Percentiles rank a stretch among this genome's conserved stretches.
Conservation (phyloP, 352 stramenopile genomes). For the Globisporangium abappressorium region DNA sequence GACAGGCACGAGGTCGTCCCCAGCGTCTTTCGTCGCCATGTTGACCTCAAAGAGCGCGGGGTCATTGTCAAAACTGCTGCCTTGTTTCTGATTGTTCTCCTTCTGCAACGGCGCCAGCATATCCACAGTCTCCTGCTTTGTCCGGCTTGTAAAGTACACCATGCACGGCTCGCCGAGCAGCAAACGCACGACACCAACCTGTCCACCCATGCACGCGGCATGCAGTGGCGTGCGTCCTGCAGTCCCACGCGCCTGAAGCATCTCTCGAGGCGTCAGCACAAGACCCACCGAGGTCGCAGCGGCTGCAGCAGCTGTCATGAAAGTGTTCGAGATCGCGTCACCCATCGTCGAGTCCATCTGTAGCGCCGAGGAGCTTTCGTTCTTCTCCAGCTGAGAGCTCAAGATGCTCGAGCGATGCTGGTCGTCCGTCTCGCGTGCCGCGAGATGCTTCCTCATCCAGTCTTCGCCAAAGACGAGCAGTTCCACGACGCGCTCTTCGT, state of each 20-base stretch:
- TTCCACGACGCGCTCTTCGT: constrained; percentile 80
- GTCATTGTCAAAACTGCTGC: background rate
- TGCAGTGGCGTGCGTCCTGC: constrained; percentile 63
- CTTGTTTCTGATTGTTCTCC: constrained; percentile 12
- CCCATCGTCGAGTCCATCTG: background rate
- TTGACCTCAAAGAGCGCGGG: constrained; percentile 35
- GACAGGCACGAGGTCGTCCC: constrained; percentile 35
- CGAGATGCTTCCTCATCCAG: constrained; percentile 11
- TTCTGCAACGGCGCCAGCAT: constrained; percentile 41
- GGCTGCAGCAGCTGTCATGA: background rate
- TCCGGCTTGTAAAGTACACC: constrained; percentile 68
- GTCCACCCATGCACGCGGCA: constrained; percentile 63
- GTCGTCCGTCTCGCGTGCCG: background rate
- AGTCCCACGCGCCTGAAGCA: constrained; percentile 37
- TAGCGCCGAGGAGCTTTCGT: constrained; percentile 1
- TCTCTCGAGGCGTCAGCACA: constrained; percentile 14
- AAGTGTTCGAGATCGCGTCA: constrained; percentile 4
- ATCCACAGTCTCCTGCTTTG: constrained; percentile 33
- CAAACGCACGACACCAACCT: constrained; percentile 58
- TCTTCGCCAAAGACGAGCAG: constrained; percentile 49
- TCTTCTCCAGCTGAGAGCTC: constrained; percentile 7
- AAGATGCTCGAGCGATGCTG: background rate
- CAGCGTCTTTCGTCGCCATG: constrained; percentile 44
- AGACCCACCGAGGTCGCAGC: constrained; percentile 6
- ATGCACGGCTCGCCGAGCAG: constrained; percentile 55